Base-by-base conservation (phyloP, 1,139 yeast genomes). In the Geotrichum reessii region DNA sequence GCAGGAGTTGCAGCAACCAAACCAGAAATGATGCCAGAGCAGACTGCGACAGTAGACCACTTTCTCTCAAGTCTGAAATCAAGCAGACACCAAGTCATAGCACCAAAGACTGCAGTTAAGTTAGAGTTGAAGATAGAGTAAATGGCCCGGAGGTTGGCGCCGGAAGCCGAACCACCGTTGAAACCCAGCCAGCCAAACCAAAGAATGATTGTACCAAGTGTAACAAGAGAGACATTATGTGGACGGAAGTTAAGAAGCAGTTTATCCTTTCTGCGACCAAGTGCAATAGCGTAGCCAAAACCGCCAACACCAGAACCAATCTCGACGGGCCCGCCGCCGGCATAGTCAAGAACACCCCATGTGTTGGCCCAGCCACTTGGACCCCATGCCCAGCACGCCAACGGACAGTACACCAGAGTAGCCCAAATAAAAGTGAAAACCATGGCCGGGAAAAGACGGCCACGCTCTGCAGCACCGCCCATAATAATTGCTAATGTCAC, bases 241-340 rank as follows among this genome's bases (percentile, higher is more conserved):
- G 99, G 98, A 66, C 98, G 79, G 75, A 86, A 93, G 73, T 92
- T 92, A 66, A 90, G 84, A 81, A 91, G 81, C 62, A 88, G 78
- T 64, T 88, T 86, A 69, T 88, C 93, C 67, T 86, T 86, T 70
- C 97, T 80, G 68, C 88, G 82, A 9, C 97, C 97, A 58, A 91
- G 77, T 60, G 88, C 90, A 61, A 85, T 83, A 19, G 95, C 85
- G 67, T 87, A 87, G 9, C 88, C 96, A 67, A 92, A 85, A 1
- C 96, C 97, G 49, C 91, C 87, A 24, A 90, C 87, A 65, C 98
- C 98, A 33, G 95, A 85, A 44, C 90, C 81, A 59, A 93, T 89
- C 73, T 93, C 98, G 50, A 93, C 97, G 0, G 97, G 96, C 0
- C 98, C 98, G 57, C 97, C 97, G 47, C 99, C 99, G 37, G 99